Conservation (phyloP, 192 early-diverging fungal genomes). For the Coemansia sp. region DNA sequence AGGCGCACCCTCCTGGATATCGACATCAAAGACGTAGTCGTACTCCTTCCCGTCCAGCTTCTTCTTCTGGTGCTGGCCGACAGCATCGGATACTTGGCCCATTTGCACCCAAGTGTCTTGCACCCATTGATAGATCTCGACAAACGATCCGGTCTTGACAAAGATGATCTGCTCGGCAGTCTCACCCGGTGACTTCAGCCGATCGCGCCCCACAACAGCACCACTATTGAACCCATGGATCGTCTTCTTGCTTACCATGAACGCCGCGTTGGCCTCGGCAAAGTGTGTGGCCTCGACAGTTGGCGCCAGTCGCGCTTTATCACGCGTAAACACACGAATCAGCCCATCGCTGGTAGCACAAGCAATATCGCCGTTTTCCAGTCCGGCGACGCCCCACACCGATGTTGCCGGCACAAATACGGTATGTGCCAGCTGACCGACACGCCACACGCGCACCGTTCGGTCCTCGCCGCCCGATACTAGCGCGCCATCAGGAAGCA, state of each 20-base stretch:
- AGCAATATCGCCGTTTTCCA: slow-evolving; percentile 82
- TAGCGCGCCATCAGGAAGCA: slow-evolving; percentile 73
- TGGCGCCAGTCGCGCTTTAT: slow-evolving; percentile 60
- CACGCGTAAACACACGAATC: slow-evolving; percentile 79
- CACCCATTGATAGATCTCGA: slow-evolving; percentile 92
- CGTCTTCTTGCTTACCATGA: slow-evolving; percentile 48
- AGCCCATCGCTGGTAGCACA: slow-evolving; percentile 82
- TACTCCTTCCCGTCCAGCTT: slow-evolving; percentile 86
- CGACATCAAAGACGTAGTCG: slow-evolving; percentile 98
- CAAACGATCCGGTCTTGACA: slow-evolving; percentile 69
- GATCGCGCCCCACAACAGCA: slow-evolving; percentile 77
- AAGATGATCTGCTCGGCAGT: slow-evolving; percentile 90
- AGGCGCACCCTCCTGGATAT: slow-evolving; percentile 78
- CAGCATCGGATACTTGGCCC: slow-evolving; percentile 91
- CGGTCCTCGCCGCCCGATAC: slow-evolving; percentile 95
- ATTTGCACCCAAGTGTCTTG: slow-evolving; percentile 76
- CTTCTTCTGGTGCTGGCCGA: slow-evolving; percentile 73
- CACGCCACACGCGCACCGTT: slow-evolving; percentile 80
- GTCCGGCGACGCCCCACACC: slow-evolving; percentile 81
- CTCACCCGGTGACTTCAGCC: slow-evolving; percentile 60
- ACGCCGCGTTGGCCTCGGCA: slow-evolving; percentile 48
- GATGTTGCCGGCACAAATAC: slow-evolving; percentile 86
- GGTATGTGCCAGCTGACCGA: slow-evolving; percentile 70
- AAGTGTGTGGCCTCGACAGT: slow-evolving; percentile 42
- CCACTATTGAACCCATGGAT: slow-evolving; percentile 80